Conservation (phyloP, 371 early-diverging fungal genomes). For the Choanephora cucurbitarum region DNA sequence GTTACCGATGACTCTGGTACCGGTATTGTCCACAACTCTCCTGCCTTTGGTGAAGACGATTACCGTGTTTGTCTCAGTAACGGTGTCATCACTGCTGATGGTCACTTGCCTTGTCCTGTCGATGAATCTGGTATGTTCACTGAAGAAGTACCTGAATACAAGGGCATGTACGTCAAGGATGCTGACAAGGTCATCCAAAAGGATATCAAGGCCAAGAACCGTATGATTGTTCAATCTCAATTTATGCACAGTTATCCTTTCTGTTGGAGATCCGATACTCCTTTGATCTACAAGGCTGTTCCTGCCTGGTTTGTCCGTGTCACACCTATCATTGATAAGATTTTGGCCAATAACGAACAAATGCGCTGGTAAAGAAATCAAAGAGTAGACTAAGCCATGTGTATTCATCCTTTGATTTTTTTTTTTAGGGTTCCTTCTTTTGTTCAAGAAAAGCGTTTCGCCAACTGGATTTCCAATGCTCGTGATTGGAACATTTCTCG, state of each 20-base stretch:
- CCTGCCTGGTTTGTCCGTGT: constrained; percentile 99
- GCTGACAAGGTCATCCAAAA: constrained; percentile 98
- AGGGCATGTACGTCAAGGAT: constrained; percentile 95
- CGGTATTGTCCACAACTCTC: constrained; percentile 99
- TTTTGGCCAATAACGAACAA: constrained; percentile 89
- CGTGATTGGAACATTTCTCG: constrained; percentile 99
- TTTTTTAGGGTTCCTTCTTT: constrained; percentile 82
- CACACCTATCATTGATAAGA: constrained; percentile 78
- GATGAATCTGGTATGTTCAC: constrained; percentile 95
- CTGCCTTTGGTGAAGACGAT: constrained; percentile 99
- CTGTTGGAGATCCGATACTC: constrained; percentile 99
- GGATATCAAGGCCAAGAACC: constrained; percentile 80
- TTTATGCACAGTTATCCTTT: constrained; percentile 93
- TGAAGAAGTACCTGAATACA: constrained; percentile 80
- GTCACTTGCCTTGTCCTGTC: constrained; percentile 93
- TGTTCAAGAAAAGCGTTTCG: constrained; percentile 98
- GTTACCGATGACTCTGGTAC: constrained; percentile 98
- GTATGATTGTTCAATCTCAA: constrained; percentile 90
- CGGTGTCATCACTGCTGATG: constrained; percentile 85
- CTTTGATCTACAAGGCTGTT: constrained; percentile 98
- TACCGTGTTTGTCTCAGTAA: constrained; percentile 92
- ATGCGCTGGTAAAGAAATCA: constrained; percentile 45
- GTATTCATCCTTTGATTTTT: no score
- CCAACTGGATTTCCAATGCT: constrained; percentile 98
- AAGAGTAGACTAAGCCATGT: no score